Evolutionary conservation across 495 filamentous ascomycete species (phyloP).

Genomic region (Penicillium canariense): DNA sequence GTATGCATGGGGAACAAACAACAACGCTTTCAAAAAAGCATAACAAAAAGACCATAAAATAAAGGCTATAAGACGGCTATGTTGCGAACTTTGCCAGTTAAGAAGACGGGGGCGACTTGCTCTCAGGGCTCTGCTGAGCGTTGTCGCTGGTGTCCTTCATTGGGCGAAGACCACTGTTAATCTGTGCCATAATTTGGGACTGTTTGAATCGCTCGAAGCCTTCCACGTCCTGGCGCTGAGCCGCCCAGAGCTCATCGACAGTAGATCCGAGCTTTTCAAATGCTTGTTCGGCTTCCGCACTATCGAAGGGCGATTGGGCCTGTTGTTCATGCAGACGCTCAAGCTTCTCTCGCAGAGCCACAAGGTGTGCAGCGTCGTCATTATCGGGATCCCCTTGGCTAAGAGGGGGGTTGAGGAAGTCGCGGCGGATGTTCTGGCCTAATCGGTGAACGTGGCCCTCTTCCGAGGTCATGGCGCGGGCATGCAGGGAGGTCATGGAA

Average conservation of each 20-base stretch:
- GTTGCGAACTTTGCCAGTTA: neutral
- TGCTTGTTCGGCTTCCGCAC: conserved; percentile 54
- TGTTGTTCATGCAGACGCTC: conserved; percentile 62
- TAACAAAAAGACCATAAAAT: neutral
- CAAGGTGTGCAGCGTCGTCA: conserved; percentile 55
- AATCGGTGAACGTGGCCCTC: conserved; percentile 86
- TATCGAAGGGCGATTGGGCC: conserved; percentile 52
- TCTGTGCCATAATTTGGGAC: conserved; percentile 63
- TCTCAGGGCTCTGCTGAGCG: conserved; percentile 3
- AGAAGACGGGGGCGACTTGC: conserved; percentile 10
- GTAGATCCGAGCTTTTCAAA: conserved; percentile 59
- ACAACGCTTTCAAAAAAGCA: neutral
- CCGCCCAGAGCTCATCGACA: conserved; percentile 49
- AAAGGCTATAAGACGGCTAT: no score
- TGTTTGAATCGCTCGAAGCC: conserved; percentile 65
- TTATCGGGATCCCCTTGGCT: conserved; percentile 31
- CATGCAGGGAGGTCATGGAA: conserved; percentile 76
- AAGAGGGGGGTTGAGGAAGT: conserved; percentile 53
- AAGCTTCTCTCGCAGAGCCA: conserved; percentile 57
- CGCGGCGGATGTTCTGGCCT: conserved; percentile 75
- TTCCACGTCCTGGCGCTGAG: conserved; percentile 56
- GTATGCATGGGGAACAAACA: no score
- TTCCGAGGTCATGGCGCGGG: conserved; percentile 76
- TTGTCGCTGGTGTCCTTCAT: conserved; percentile 4
- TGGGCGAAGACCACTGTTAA: conserved; percentile 47